phyloP scores from a whole-genome alignment of 192 early-diverging fungal species.

The Pilaira anomala region DNA sequence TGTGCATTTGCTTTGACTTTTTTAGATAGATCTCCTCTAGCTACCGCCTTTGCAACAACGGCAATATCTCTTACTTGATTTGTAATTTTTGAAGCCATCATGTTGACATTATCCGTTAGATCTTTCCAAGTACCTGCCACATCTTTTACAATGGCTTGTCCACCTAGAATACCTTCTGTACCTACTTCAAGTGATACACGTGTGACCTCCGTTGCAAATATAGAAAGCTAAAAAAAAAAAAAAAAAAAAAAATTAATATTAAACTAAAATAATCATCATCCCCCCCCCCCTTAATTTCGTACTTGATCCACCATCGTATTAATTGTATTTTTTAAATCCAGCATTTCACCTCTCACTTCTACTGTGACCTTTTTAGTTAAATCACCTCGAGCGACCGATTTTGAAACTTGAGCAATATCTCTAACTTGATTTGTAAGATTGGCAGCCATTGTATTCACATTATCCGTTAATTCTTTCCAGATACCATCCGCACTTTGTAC shows the following conservation, averaged over 20 bases:
- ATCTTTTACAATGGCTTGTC: constrained; percentile 54
- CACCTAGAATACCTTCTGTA: constrained; percentile 55
- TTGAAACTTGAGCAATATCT: constrained; percentile 63
- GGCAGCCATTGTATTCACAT: constrained; percentile 58
- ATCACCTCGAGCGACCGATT: constrained; percentile 56
- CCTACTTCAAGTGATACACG: constrained; percentile 57
- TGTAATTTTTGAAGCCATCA: constrained; percentile 59
- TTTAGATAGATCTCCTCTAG: constrained; percentile 49
- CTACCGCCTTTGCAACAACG: constrained; percentile 55
- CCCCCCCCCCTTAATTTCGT: too few relatives aligned
- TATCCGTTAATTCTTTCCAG: constrained; percentile 52
- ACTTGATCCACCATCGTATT: constrained; percentile 62
- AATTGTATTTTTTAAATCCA: constrained; percentile 55
- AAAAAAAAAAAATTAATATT: background rate
- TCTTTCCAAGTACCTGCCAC: constrained; percentile 57
- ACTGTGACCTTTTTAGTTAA: constrained; percentile 57
- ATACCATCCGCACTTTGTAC: constrained; percentile 39
- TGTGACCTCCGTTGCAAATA: constrained; percentile 57
- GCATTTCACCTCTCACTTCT: constrained; percentile 58
- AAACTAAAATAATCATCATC: background rate
- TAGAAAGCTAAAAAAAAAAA: constrained; percentile 21
- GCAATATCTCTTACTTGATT: constrained; percentile 59
- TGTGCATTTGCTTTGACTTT: constrained; percentile 53
- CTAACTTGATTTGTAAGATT: constrained; percentile 59
- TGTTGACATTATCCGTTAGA: constrained; percentile 57